Base-by-base conservation (phyloP, 331 rosid species). In the Rhamnella rubrinervis region DNA sequence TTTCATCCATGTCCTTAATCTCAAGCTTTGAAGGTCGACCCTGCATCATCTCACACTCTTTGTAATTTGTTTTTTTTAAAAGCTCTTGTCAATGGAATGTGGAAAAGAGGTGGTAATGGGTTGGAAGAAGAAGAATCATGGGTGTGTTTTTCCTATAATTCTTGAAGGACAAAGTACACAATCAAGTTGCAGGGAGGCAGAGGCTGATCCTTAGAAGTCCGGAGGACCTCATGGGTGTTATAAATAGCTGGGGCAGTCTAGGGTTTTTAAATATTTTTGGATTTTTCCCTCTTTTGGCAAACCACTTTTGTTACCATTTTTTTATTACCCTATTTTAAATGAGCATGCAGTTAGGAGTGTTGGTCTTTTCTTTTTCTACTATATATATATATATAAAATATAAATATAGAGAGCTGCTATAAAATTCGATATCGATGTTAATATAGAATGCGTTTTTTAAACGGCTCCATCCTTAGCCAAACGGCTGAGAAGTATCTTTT, bases 161-260 rank as follows among this genome's bases (percentile, higher is more conserved):
- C 65, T 66, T 75, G 78, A 47, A 81, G 81, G 78, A 79, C 80
- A 70, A 74, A 85, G 85, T 73, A 83, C 84, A 81, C 68, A 75
- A 23, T 23, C 1, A 23, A 73, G 31, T 12, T 20, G 71, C 78
- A 64, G 89, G 52, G 75, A 61, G 83, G 86, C 79, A 83, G 86
- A 75, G 76, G 75, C 63, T 77, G 89, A 79, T 77, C 84, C 76
- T 74, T 68, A 59, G 75, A 26, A 79, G 70, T 66, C 61, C 76
- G 81, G 68, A 74, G 46, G 84, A 66, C 74, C 75, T 85, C 80
- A 66, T 81, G 80, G 71, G 71, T 59, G 75, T 81, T 87, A 84
- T 87, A 87, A 90, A 88, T 84, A 81, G 89, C 76, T 68, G 86
- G 79, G 87, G 81, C 87, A 75, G 87, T 81, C 84, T 88, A 74